phyloP scores from a whole-genome alignment of 2,329 filamentous ascomycete genomes.

The Diaporthe velutina region DNA sequence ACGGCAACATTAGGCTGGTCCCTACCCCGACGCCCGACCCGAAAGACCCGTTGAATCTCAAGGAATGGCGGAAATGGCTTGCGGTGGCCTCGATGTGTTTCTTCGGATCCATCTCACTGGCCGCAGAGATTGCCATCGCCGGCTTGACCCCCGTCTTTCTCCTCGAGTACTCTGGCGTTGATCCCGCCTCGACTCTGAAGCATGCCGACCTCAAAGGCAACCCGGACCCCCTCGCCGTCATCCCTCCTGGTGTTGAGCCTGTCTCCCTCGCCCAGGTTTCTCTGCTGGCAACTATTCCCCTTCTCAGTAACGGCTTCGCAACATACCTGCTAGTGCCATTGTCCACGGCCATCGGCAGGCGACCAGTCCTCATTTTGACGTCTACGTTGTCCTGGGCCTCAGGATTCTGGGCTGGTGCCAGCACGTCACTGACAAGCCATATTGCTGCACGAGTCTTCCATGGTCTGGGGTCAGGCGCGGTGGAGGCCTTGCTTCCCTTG shows the following conservation, averaged over 20 bases:
- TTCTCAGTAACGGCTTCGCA: slow-evolving; percentile 51
- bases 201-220: slow-evolving; percentile 21
- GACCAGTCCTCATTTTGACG: slow-evolving; percentile 51
- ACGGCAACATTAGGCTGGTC: slow-evolving; percentile 42
- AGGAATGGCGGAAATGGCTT: slow-evolving; percentile 25
- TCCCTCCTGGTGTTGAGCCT: slow-evolving; percentile 46
- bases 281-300: slow-evolving; percentile 50
- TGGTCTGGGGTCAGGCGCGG: slow-evolving; percentile 51
- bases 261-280: slow-evolving; percentile 46
- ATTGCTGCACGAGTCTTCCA: slow-evolving; percentile 50
- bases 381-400: slow-evolving; percentile 50
- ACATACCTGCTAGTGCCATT: slow-evolving; percentile 52
- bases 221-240: slow-evolving; percentile 43
- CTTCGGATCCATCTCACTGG: slow-evolving; percentile 25
- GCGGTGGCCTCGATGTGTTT: slow-evolving; percentile 26
- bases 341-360: slow-evolving; percentile 52
- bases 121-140: slow-evolving; percentile 31
- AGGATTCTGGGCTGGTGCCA: slow-evolving; percentile 52
- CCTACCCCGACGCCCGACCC: slow-evolving; percentile 34
- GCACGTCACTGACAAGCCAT: slow-evolving; percentile 47
- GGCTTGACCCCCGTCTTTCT: slow-evolving; percentile 29
- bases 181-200: slow-evolving; percentile 20
- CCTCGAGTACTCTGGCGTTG: slow-evolving; percentile 28
- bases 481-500: slow-evolving; percentile 53
- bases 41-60: slow-evolving; percentile 21